Evolutionary conservation across 306 rosid genomes (phyloP).

Genomic region (Abrus pulchellus): DNA sequence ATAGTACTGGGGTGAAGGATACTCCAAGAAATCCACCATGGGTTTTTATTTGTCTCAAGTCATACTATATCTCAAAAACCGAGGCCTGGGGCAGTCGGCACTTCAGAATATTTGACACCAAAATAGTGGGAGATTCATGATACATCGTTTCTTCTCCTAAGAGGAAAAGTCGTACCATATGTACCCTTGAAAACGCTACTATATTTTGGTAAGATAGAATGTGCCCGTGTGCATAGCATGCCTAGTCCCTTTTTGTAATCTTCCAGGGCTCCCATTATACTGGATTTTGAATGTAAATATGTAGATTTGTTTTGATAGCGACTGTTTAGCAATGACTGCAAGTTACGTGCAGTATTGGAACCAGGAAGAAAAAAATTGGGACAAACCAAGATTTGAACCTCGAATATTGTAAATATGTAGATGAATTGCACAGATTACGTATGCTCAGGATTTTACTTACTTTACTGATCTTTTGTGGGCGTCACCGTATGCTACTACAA

Average conservation of each 20-base stretch:
- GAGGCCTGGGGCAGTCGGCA: slow-evolving; percentile 52
- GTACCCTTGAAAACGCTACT: background rate
- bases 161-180: background rate
- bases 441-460: background rate
- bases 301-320: too few species aligned
- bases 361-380: too few species aligned
- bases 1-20: slow-evolving; percentile 11
- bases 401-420: background rate
- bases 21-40: slow-evolving; percentile 77
- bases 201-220: background rate
- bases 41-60: slow-evolving; percentile 65
- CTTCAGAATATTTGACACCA: slow-evolving; percentile 63
- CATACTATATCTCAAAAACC: slow-evolving; percentile 48
- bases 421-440: background rate
- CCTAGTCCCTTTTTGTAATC: background rate
- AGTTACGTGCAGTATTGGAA: too few species aligned
- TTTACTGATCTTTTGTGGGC: too few species aligned
- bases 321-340: too few species aligned
- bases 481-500: too few species aligned
- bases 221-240: background rate
- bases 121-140: slow-evolving; percentile 38
- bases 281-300: slow-evolving; percentile 5
- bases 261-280: background rate
- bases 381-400: too few species aligned
- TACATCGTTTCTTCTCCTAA: background rate